Evolutionary conservation across 1,284 basidiomycete species (phyloP).

Genomic region (Cryptococcus jaspeensis): DNA sequence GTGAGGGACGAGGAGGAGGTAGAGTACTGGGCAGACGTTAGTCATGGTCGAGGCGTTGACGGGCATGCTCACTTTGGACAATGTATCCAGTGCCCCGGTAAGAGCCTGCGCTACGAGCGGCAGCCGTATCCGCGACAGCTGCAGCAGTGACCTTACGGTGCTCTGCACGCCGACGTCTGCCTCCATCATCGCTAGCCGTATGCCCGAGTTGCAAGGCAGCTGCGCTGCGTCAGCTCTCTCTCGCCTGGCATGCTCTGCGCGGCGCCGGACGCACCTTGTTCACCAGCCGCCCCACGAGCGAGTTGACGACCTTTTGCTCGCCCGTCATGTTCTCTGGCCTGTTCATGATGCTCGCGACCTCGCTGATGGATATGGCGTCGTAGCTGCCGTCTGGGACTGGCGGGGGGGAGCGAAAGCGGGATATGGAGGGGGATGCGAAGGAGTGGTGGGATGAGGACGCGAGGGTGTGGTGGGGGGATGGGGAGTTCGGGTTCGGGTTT

Average conservation of each 20-base stretch:
- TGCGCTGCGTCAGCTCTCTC: slow-evolving; percentile 47
- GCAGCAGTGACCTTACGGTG: slow-evolving; percentile 72
- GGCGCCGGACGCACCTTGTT: slow-evolving; percentile 40
- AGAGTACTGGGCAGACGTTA: slow-evolving; percentile 35
- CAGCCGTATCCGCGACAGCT: slow-evolving; percentile 70
- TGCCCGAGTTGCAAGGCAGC: slow-evolving; percentile 83
- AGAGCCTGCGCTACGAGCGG: slow-evolving; percentile 77
- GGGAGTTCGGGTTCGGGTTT: not conserved
- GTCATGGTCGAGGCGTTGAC: not conserved
- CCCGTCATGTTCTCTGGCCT: slow-evolving; percentile 13
- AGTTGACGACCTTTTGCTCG: slow-evolving; percentile 39
- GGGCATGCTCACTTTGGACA: slow-evolving; percentile 62
- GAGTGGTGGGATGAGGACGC: slow-evolving; percentile 13
- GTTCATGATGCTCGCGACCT: slow-evolving; percentile 9
- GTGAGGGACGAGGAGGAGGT: slow-evolving; percentile 24
- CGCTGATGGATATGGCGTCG: slow-evolving; percentile 5
- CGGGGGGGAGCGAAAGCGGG: not conserved
- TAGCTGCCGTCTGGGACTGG: not conserved
- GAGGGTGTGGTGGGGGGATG: not conserved
- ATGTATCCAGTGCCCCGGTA: slow-evolving; percentile 68
- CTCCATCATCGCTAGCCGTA: slow-evolving; percentile 69
- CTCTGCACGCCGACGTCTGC: slow-evolving; percentile 68
- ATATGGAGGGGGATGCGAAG: slow-evolving; percentile 9
- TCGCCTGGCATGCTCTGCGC: too few species aligned
- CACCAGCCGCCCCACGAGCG: slow-evolving; percentile 39